These are phyloP conservation scores for Plasmodium berghei DNA, from an alignment of 169 alveolate genomes.

Conservation along the genomic window DNA sequence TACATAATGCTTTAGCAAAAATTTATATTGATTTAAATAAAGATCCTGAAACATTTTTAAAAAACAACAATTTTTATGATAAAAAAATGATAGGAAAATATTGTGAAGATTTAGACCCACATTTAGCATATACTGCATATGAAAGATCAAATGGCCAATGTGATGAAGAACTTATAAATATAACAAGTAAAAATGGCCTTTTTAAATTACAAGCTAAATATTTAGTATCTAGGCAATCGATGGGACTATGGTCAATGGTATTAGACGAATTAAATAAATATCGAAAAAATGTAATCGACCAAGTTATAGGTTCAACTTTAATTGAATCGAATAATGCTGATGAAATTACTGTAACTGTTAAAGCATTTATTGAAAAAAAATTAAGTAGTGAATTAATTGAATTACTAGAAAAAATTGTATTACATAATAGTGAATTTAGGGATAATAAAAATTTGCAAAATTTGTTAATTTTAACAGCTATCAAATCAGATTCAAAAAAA, in stretches of 20 bases:
- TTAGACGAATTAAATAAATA: constrained; percentile 92
- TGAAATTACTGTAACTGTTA: constrained; percentile 96
- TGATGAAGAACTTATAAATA: constrained; percentile 96
- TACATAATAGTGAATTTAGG: constrained; percentile 93
- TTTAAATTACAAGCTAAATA: constrained; percentile 97
- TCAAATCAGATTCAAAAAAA: constrained; percentile 83
- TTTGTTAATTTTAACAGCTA: constrained; percentile 84
- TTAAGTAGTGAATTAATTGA: constrained; percentile 96
- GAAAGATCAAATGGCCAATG: constrained; percentile 98
- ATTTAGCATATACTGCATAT: constrained; percentile 98
- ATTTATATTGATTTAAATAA: constrained; percentile 97
- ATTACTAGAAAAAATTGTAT: constrained; percentile 83
- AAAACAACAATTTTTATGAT: constrained; percentile 97
- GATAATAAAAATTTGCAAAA: constrained; percentile 94
- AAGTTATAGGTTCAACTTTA: constrained; percentile 95
- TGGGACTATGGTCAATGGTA: constrained; percentile 97
- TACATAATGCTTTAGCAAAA: constrained; percentile 99
- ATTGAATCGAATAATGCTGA: constrained; percentile 97
- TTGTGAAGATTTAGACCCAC: constrained; percentile 99
- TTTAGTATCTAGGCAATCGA: constrained; percentile 96
- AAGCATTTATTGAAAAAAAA: constrained; percentile 99
- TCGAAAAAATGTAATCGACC: constrained; percentile 96
- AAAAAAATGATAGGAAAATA: constrained; percentile 97
- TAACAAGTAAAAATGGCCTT: constrained; percentile 97
- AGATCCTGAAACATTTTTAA: constrained; percentile 96